Conservation (phyloP, 805 yeast genomes). For the Pichia thaimueangensis region DNA sequence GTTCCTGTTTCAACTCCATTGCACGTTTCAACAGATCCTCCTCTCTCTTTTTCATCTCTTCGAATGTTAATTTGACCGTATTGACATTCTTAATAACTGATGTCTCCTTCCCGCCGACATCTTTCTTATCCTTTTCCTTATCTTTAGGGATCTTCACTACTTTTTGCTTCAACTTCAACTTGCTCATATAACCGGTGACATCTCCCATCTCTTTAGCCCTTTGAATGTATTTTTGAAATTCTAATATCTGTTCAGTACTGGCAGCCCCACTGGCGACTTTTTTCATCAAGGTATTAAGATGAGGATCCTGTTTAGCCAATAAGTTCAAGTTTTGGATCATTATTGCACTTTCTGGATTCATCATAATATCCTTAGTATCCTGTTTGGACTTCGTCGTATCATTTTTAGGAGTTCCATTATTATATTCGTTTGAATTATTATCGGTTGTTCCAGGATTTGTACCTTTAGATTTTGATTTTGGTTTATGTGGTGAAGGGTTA, state of each 20-base stretch:
- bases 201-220: slow-evolving; percentile 72
- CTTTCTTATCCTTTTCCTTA: slow-evolving; percentile 10
- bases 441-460: too few species aligned
- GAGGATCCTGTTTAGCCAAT: slow-evolving; percentile 68
- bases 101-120: not conserved
- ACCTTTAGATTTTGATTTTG: too few species aligned
- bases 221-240: slow-evolving; percentile 75
- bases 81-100: not conserved
- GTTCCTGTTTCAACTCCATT: slow-evolving; percentile 14
- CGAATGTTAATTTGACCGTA: slow-evolving; percentile 2
- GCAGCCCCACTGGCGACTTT: slow-evolving; percentile 83
- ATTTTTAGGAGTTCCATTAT: too few species aligned
- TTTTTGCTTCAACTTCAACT: slow-evolving; percentile 16
- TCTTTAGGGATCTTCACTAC: slow-evolving; percentile 9
- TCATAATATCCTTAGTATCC: slow-evolving; percentile 25
- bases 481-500: too few species aligned
- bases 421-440: too few species aligned
- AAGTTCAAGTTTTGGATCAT: slow-evolving; percentile 82
- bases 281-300: slow-evolving; percentile 68
- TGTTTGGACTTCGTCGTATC: slow-evolving; percentile 7
- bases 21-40: slow-evolving; percentile 13
- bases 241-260: slow-evolving; percentile 58
- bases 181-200: slow-evolving; percentile 23
- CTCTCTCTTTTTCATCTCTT: slow-evolving; percentile 12
- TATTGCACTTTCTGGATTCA: slow-evolving; percentile 58